A percentile compares a stretch with the other conserved stretches of the same genome.
These are phyloP conservation scores for Cunninghamia lanceolata DNA, from an alignment of 75 land plant genomes.

Conservation along the genomic window DNA sequence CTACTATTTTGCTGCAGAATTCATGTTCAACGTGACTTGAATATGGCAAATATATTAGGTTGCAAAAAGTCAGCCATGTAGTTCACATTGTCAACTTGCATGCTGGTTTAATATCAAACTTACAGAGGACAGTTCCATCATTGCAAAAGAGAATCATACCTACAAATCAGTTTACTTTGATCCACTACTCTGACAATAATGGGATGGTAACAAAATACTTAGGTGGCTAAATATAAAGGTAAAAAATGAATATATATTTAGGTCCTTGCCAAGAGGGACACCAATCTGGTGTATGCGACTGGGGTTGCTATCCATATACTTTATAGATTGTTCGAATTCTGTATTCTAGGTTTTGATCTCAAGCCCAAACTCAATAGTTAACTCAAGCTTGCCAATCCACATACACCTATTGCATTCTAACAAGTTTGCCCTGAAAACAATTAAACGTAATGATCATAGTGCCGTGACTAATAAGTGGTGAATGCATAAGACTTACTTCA, in stretches of 20 bases:
- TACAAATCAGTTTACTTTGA: not conserved
- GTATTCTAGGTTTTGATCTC: not conserved
- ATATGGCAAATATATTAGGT: not conserved
- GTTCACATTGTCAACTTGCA: not conserved
- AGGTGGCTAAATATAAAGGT: not conserved
- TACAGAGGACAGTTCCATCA: not conserved
- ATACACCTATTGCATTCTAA: not conserved
- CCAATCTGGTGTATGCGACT: not conserved
- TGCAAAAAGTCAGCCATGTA: not conserved
- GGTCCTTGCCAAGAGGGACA: not conserved
- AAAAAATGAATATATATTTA: not conserved
- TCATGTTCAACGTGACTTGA: not conserved
- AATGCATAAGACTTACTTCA: conserved; percentile 70
- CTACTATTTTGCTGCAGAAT: not conserved
- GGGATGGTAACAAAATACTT: no score
- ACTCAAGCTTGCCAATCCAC: not conserved
- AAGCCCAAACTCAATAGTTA: not conserved
- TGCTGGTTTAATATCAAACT: not conserved
- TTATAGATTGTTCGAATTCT: not conserved
- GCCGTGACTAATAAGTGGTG: not conserved
- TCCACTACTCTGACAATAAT: not conserved
- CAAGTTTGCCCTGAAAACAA: not conserved
- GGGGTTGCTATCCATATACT: not conserved
- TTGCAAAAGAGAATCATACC: not conserved
- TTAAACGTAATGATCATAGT: not conserved